These are phyloP conservation scores for Cryptococcus maquisensis DNA, from an alignment of 1,284 basidiomycete genomes.

Conservation along the genomic window DNA sequence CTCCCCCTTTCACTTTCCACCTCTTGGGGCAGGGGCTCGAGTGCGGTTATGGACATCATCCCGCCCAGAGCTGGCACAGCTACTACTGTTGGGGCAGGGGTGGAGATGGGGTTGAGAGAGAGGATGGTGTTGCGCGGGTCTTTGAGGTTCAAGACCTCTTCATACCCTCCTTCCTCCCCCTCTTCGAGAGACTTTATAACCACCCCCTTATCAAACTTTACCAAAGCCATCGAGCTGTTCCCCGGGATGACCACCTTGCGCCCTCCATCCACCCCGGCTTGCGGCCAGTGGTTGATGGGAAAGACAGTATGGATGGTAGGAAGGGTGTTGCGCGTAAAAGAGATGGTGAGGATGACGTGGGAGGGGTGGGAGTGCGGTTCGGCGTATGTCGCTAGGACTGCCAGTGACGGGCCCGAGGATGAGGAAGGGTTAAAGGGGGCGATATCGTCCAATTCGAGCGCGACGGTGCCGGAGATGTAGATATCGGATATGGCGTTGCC, in stretches of 20 bases:
- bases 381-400: constrained; percentile 37
- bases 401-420: constrained; percentile 22
- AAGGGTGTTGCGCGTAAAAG: constrained; percentile 8
- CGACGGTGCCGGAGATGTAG: constrained; percentile 25
- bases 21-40: constrained; percentile 6
- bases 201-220: constrained; percentile 46
- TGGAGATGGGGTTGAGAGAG: constrained; percentile 22
- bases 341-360: constrained; percentile 35
- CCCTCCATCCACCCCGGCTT: constrained; percentile 40
- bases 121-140: constrained; percentile 45
- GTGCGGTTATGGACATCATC: constrained; percentile 38
- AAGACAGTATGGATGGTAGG: not conserved
- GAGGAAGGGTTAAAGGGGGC: constrained; percentile 8
- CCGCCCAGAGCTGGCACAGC: constrained; percentile 41
- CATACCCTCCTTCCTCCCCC: constrained; percentile 33
- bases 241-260: constrained; percentile 40
- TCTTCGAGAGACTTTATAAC: constrained; percentile 40
- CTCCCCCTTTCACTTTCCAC: constrained; percentile 1
- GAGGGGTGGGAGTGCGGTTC: constrained; percentile 24
- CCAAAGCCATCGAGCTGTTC: constrained; percentile 41
- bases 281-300: not conserved
- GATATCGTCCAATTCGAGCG: constrained; percentile 39
- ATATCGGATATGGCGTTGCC: constrained; percentile 29
- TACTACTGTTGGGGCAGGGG: constrained; percentile 22
- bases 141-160: constrained; percentile 41